These are phyloP conservation scores for Pythium insidiosum DNA, from an alignment of 352 stramenopile genomes.

Conservation along the genomic window DNA sequence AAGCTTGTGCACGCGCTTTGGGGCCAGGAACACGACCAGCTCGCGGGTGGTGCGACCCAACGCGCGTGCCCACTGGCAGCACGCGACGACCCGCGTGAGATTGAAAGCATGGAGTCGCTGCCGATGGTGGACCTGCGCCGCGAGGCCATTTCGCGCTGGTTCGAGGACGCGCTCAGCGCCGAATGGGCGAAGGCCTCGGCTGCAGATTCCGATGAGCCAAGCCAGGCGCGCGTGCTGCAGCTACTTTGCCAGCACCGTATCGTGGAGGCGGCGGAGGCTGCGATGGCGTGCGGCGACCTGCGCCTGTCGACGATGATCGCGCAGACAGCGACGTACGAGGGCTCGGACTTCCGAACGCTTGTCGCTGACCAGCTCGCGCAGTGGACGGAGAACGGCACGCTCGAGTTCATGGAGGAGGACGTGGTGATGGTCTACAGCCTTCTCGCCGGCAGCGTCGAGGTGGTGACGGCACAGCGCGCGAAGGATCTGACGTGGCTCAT, in stretches of 20 bases:
- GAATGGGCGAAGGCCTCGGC: neutral
- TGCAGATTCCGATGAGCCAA: slow-evolving; percentile 2
- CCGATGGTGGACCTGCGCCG: slow-evolving; percentile 61
- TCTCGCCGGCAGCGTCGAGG: slow-evolving; percentile 21
- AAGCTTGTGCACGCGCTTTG: slow-evolving; percentile 67
- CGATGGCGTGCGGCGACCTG: slow-evolving; percentile 25
- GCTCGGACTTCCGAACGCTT: slow-evolving; percentile 19
- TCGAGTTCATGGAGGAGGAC: slow-evolving; percentile 22
- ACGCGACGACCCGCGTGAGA: slow-evolving; percentile 47
- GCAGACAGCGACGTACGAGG: slow-evolving; percentile 24
- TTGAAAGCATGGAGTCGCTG: slow-evolving; percentile 59
- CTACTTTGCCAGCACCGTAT: slow-evolving; percentile 25
- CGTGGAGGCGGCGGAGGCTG: slow-evolving; percentile 22
- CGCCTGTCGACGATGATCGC: slow-evolving; percentile 27
- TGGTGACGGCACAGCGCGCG: slow-evolving; percentile 17
- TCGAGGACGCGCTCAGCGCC: slow-evolving; percentile 56
- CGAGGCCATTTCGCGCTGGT: slow-evolving; percentile 70
- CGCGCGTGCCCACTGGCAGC: slow-evolving; percentile 43
- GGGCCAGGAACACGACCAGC: slow-evolving; percentile 67
- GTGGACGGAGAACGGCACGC: slow-evolving; percentile 19
- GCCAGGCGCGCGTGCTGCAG: slow-evolving; percentile 10
- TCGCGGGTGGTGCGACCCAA: too few relatives aligned
- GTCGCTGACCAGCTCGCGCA: slow-evolving; percentile 19
- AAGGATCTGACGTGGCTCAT: slow-evolving; percentile 21
- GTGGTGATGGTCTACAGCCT: slow-evolving; percentile 29